Evolutionary conservation across 208 protist genomes (phyloP), one percentile per base, ranked within the genome.

Genomic region (Zelonia costaricensis): DNA sequence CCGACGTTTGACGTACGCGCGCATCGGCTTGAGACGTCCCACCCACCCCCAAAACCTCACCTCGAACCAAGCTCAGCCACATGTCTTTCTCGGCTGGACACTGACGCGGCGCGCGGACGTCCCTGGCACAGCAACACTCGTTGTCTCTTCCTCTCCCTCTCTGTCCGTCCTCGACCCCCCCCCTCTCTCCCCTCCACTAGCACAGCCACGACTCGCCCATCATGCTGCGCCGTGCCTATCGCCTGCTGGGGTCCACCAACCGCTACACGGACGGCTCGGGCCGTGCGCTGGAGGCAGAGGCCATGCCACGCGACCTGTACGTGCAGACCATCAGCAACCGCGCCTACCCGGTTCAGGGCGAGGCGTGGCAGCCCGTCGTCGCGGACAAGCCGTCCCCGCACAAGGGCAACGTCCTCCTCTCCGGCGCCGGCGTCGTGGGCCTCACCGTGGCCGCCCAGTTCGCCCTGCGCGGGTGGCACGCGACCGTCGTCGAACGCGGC

Each of bases 201-300:
- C 39, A 60, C 36, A 51, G 9, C 22, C 6, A 16, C 35, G 10
- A 38, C 33, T 58, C 23, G 43, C 3, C 25, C 36, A 18, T 8
- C 22, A 89, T 88, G 84, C 69, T 86, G 51, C 71, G 75, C 20
- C 76, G 86, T 20, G 70, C 51, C 20, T 54, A 72, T 53, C 70
- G 67, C 15, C 58, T 64, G 9, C 73, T 88, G 3, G 85, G 80
- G 4, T 81, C 78, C 13, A 94, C 91, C 10, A 94, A 96, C 69
- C 86, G 91, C 53, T 96, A 96, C 74, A 92, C 83, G 8, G 91
- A 96, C 59, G 91, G 91, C 55, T 82, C 78, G 8, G 86, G 86
- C 4, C 82, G 91, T 15, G 67, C 60, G 13, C 66, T 96, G 25
- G 81, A 96, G 33, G 31, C 75, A 1, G 76, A 71, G 51, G 57